These are phyloP conservation scores for Coemansia sp. DNA, from an alignment of 192 early-diverging fungal genomes.

Conservation along the genomic window DNA sequence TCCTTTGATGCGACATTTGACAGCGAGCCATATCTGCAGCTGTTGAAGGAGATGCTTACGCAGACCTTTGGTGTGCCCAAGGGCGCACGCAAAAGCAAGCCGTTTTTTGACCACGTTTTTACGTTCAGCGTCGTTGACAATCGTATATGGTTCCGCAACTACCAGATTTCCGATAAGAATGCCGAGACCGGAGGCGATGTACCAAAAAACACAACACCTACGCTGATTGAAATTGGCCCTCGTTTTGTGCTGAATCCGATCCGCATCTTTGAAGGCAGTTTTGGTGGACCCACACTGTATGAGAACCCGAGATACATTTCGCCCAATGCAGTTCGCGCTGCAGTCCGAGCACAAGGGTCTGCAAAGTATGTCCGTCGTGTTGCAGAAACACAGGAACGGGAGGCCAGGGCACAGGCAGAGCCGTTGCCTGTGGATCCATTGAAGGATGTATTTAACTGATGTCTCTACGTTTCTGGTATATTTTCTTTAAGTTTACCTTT, in stretches of 20 bases:
- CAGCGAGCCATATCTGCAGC: slow-evolving; percentile 72
- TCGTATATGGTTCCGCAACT: slow-evolving; percentile 96
- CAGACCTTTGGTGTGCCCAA: slow-evolving; percentile 90
- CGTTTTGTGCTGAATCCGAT: slow-evolving; percentile 93
- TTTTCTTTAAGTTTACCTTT: neutral
- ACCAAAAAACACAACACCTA: slow-evolving; percentile 65
- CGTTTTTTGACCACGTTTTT: slow-evolving; percentile 95
- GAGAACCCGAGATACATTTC: slow-evolving; percentile 86
- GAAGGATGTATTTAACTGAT: slow-evolving; percentile 45
- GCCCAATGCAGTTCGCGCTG: slow-evolving; percentile 58
- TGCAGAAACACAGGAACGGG: slow-evolving; percentile 23
- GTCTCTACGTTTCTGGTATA: neutral
- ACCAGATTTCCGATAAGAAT: slow-evolving; percentile 79
- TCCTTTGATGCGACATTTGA: slow-evolving; percentile 96
- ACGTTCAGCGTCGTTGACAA: slow-evolving; percentile 84
- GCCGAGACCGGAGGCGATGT: slow-evolving; percentile 58
- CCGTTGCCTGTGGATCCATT: slow-evolving; percentile 50
- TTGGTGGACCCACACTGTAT: slow-evolving; percentile 89
- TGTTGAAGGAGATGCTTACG: slow-evolving; percentile 93
- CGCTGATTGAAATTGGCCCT: slow-evolving; percentile 94
- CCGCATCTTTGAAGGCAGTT: slow-evolving; percentile 93
- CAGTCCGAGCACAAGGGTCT: slow-evolving; percentile 24
- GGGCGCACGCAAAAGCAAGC: slow-evolving; percentile 86
- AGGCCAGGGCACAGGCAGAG: slow-evolving; percentile 27
- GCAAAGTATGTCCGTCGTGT: slow-evolving; percentile 39